Percentiles rank a stretch among this genome's conserved stretches.
Conservation (phyloP, 257 asterid genomes). For the Scutellaria minor region DNA sequence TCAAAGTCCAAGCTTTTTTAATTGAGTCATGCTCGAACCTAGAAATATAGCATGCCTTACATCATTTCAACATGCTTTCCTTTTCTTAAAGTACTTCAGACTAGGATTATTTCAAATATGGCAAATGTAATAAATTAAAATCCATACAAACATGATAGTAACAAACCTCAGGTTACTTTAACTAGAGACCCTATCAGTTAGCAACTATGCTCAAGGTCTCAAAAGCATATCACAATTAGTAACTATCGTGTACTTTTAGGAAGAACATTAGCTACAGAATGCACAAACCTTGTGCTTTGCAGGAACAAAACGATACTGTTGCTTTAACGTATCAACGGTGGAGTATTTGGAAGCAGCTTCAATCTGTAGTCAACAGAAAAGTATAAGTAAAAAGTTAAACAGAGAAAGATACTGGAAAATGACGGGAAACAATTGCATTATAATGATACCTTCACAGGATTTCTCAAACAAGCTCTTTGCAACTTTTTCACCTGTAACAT, state of each 20-base stretch:
- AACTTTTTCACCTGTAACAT: slow-evolving; percentile 79
- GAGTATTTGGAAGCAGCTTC: slow-evolving; percentile 90
- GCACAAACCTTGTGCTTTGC: slow-evolving; percentile 77
- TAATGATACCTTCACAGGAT: slow-evolving; percentile 80
- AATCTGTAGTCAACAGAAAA: slow-evolving; percentile 52
- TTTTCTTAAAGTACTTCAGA: slow-evolving; percentile 5
- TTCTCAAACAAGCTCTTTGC: slow-evolving; percentile 89
- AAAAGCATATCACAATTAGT: not conserved
- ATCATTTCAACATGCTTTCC: not conserved
- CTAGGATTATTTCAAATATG: not conserved
- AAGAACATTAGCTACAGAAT: slow-evolving; percentile 18
- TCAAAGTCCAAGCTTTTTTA: too few relatives aligned
- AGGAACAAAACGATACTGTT: slow-evolving; percentile 78
- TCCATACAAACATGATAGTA: slow-evolving; percentile 2
- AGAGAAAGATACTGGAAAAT: not conserved
- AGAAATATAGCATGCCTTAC: not conserved
- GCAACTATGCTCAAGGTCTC: not conserved
- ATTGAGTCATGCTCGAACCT: too few relatives aligned
- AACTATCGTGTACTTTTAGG: not conserved
- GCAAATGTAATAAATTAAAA: not conserved
- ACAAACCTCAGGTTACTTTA: not conserved
- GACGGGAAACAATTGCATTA: slow-evolving; percentile 9
- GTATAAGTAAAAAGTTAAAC: slow-evolving; percentile 3
- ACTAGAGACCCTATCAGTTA: not conserved
- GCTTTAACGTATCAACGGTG: slow-evolving; percentile 90